phyloP scores from a whole-genome alignment of 306 rosid genomes.

The Vigna unguiculata region DNA sequence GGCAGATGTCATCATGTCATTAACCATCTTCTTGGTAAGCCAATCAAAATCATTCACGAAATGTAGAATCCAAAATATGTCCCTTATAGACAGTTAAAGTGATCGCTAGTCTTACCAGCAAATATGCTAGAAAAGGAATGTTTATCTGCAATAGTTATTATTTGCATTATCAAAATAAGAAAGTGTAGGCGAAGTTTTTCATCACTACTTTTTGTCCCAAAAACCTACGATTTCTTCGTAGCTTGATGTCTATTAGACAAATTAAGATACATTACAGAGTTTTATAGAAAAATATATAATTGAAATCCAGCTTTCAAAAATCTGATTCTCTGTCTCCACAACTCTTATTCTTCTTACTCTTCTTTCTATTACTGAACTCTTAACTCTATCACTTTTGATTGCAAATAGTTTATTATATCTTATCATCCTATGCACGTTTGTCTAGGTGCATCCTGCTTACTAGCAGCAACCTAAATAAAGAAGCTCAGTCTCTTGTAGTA shows the following conservation, averaged over 20 bases:
- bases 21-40: constrained; percentile 19
- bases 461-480: constrained; percentile 18
- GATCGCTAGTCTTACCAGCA: not conserved
- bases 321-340: not conserved
- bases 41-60: not conserved
- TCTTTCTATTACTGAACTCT: constrained; percentile 21
- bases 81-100: constrained; percentile 12
- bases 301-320: not conserved
- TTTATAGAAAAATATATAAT: not conserved
- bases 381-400: constrained; percentile 6
- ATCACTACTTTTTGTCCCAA: not conserved
- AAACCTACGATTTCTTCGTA: not conserved
- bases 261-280: not conserved
- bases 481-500: not conserved
- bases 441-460: not conserved
- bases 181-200: not conserved
- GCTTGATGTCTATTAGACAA: not conserved
- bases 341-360: not conserved
- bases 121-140: not conserved
- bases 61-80: constrained; percentile 22
- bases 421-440: not conserved
- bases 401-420: not conserved
- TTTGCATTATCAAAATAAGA: not conserved
- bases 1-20: not conserved
- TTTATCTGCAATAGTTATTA: not conserved